Evolutionary conservation across 2,329 filamentous ascomycete genomes (phyloP).

Genomic region (Nemania sp.): DNA sequence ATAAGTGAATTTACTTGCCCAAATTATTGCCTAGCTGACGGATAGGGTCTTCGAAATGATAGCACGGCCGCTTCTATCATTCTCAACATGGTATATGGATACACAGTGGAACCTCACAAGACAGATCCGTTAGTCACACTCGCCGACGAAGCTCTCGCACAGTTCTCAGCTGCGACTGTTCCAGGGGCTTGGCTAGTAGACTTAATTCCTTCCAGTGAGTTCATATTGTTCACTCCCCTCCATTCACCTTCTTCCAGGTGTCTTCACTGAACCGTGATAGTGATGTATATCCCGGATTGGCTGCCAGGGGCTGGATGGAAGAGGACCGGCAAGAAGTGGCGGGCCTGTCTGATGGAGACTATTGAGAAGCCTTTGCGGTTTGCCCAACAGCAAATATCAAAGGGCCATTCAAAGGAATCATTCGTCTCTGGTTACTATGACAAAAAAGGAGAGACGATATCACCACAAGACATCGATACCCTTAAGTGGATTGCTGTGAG

Average conservation of each 20-base stretch:
- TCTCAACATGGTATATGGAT: conserved; percentile 38
- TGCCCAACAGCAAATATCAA: conserved; percentile 26
- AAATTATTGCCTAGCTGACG: conserved; percentile 8
- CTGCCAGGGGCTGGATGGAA: conserved; percentile 37
- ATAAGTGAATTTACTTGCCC: background rate
- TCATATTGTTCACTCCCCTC: background rate
- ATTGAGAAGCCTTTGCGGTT: conserved; percentile 30
- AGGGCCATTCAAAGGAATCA: conserved; percentile 20
- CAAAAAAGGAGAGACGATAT: conserved; percentile 2
- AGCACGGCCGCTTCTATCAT: conserved; percentile 36
- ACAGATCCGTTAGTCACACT: conserved; percentile 32
- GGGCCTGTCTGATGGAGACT: conserved; percentile 10
- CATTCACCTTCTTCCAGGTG: background rate
- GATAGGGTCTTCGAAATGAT: background rate
- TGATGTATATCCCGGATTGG: conserved; percentile 35
- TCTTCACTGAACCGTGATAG: conserved; percentile 8
- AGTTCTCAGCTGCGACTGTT: conserved; percentile 24
- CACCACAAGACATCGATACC: conserved; percentile 14
- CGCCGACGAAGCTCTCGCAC: conserved; percentile 24
- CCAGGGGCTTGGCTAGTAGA: conserved; percentile 37
- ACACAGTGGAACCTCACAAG: conserved; percentile 29
- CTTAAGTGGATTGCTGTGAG: conserved; percentile 30
- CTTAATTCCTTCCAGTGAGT: conserved; percentile 31
- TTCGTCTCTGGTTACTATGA: conserved; percentile 24
- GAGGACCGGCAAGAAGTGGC: conserved; percentile 23